Percentiles rank a stretch among this genome's conserved stretches.
Conservation (phyloP, 192 early-diverging fungal genomes). For the Coemansia umbellata region DNA sequence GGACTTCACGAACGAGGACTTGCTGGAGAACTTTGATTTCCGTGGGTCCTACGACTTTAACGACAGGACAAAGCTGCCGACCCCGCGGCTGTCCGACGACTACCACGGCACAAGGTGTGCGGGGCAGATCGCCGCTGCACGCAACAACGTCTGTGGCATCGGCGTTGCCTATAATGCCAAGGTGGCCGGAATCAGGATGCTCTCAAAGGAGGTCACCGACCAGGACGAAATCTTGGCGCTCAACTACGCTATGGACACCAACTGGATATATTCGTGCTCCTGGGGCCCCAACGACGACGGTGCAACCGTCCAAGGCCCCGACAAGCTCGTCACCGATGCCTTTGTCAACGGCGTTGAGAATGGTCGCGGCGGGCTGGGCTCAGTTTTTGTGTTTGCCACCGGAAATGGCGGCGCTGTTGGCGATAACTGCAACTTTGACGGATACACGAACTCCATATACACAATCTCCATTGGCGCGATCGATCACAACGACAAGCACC, state of each 20-base stretch:
- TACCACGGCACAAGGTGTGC: conserved; percentile 96
- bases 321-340: conserved; percentile 73
- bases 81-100: conserved; percentile 72
- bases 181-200: conserved; percentile 85
- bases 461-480: conserved; percentile 92
- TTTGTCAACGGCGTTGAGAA: conserved; percentile 81
- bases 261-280: conserved; percentile 93
- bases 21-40: conserved; percentile 83
- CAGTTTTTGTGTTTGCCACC: conserved; percentile 90
- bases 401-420: conserved; percentile 79
- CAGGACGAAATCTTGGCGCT: conserved; percentile 88
- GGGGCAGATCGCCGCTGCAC: conserved; percentile 91
- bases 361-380: conserved; percentile 80
- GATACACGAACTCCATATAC: conserved; percentile 94
- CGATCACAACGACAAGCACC: conserved; percentile 69
- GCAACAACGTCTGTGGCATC: conserved; percentile 89
- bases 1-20: conserved; percentile 79
- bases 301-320: conserved; percentile 76
- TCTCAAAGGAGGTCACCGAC: conserved; percentile 87
- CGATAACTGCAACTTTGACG: conserved; percentile 97
- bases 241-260: conserved; percentile 83
- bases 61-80: conserved; percentile 68
- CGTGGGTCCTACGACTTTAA: conserved; percentile 96
- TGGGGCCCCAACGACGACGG: conserved; percentile 97
- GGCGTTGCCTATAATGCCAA: conserved; percentile 88